A percentile compares a stretch with the other conserved stretches of the same genome.
These are phyloP conservation scores for Hylodesmum podocarpum DNA, from an alignment of 306 rosid species.

Conservation along the genomic window DNA sequence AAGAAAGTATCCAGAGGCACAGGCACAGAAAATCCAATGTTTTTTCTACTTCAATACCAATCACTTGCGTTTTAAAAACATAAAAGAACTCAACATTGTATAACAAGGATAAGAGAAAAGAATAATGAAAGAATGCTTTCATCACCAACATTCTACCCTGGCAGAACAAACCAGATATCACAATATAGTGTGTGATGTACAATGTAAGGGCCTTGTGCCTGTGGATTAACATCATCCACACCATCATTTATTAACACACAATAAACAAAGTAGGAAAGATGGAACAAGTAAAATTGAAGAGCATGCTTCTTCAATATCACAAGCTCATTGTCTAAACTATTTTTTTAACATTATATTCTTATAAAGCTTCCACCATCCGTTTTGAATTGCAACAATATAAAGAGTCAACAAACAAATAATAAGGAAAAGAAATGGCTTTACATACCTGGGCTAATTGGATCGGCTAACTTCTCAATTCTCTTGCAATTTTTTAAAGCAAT, in stretches of 20 bases:
- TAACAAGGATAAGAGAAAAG: not conserved
- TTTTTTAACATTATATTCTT: not conserved
- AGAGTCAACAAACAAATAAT: not conserved
- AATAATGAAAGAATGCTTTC: not conserved
- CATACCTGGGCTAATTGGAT: conserved; percentile 88
- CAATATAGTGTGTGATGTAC: too few relatives aligned
- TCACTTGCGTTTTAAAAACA: not conserved
- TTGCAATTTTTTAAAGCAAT: conserved; percentile 81
- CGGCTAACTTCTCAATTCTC: conserved; percentile 88
- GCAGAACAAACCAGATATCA: not conserved
- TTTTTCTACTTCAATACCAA: not conserved
- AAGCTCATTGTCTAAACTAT: not conserved
- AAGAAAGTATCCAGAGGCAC: not conserved
- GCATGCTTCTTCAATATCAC: not conserved
- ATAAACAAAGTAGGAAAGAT: not conserved
- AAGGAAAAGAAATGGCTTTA: not conserved
- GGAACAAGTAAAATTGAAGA: not conserved
- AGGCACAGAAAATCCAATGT: not conserved
- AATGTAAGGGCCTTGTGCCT: not conserved
- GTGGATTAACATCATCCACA: not conserved
- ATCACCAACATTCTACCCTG: not conserved
- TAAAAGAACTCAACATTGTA: not conserved
- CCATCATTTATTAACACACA: not conserved
- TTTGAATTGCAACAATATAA: not conserved
- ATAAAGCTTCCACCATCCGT: not conserved